phyloP scores from a whole-genome alignment of 2,329 filamentous ascomycete species.

The Aspergillus oerlinghausenensis region DNA sequence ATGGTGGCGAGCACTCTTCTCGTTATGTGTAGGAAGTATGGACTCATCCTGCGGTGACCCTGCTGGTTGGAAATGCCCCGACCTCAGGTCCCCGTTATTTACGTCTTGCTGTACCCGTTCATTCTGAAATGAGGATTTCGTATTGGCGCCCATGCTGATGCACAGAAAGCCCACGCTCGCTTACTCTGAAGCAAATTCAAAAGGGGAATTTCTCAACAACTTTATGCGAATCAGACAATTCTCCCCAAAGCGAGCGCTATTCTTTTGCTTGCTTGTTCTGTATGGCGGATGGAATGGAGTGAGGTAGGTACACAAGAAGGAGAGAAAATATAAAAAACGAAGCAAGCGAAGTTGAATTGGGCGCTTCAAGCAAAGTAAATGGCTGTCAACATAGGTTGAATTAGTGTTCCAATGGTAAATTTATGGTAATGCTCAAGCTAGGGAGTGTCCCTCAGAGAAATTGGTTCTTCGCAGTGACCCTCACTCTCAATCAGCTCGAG shows the following conservation, averaged over 20 bases:
- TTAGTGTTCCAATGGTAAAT: not conserved
- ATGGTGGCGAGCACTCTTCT: constrained; percentile 14
- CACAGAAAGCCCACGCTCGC: not conserved
- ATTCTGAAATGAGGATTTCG: constrained; percentile 8
- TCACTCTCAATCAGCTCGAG: not conserved
- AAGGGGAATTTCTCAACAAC: not conserved
- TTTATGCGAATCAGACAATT: not conserved
- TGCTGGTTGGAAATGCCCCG: constrained; percentile 10
- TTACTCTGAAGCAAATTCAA: not conserved
- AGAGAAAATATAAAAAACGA: not conserved
- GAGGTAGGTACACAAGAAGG: not conserved
- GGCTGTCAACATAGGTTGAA: not conserved
- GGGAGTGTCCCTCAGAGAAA: not conserved
- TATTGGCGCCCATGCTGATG: constrained; percentile 13
- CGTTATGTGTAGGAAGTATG: constrained; percentile 24
- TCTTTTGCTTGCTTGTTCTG: not conserved
- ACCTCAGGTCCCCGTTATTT: constrained; percentile 3
- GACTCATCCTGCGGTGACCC: constrained; percentile 11
- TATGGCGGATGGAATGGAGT: not conserved
- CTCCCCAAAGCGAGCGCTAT: not conserved
- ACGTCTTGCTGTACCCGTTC: not conserved
- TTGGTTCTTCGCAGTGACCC: not conserved
- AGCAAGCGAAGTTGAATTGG: not conserved
- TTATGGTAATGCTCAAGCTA: not conserved
- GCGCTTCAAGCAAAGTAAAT: not conserved